Conservation (phyloP, 257 asterid species). For the Misopates orontium region DNA sequence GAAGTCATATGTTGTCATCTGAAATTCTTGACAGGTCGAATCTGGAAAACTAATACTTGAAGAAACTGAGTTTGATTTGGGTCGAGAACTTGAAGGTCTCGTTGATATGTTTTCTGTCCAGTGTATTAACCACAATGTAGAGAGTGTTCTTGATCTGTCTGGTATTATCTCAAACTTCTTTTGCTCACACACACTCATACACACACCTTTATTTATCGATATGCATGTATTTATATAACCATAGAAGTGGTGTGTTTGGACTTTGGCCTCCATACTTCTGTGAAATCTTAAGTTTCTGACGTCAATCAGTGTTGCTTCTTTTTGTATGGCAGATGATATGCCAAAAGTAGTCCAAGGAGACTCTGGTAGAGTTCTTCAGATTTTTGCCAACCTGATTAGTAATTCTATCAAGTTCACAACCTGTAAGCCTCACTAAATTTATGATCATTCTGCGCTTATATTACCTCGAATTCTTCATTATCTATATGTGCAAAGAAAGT, state of each 20-base stretch:
- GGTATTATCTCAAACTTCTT: conserved; percentile 42
- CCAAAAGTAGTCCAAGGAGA: conserved; percentile 85
- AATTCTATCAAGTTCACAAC: conserved; percentile 88
- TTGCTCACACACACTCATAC: no score
- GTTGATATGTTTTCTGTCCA: conserved; percentile 91
- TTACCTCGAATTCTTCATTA: not conserved
- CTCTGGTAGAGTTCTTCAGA: conserved; percentile 88
- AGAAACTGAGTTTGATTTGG: conserved; percentile 83
- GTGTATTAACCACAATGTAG: conserved; percentile 83
- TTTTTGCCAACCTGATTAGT: conserved; percentile 78
- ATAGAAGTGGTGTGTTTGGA: not conserved
- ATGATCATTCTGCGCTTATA: not conserved
- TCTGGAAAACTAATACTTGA: conserved; percentile 88
- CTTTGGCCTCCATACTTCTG: not conserved
- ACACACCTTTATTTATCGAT: not conserved
- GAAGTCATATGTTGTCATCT: conserved; percentile 6
- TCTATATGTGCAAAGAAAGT: not conserved
- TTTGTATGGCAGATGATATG: conserved; percentile 69
- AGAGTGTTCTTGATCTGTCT: conserved; percentile 81
- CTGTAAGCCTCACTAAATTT: conserved; percentile 46
- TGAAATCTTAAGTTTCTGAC: conserved; percentile 2
- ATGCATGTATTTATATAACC: not conserved
- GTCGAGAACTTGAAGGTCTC: conserved; percentile 94
- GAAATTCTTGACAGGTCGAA: conserved; percentile 65
- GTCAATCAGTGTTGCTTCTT: not conserved